Base-by-base conservation (phyloP, 2,329 filamentous ascomycete species). In the Aureobasidium sp. region DNA sequence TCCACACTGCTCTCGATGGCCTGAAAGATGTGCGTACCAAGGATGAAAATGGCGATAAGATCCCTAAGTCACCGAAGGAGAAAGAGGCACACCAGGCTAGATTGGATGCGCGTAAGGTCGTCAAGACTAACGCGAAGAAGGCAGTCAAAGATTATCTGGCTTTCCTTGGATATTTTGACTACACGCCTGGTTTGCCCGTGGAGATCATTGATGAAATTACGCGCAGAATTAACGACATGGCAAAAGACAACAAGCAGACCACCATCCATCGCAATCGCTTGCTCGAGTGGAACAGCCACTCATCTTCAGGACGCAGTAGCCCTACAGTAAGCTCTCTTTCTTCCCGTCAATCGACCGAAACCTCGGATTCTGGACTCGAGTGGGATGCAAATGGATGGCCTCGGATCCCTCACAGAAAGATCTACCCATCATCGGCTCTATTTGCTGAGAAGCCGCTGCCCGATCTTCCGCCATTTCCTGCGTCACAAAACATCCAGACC, bases 131-230 rank as follows among this genome's bases (percentile, higher is more conserved):
- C 77, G 93, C 93, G 4, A 95, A 93, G 77, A 87, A 90, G 64
- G 93, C 93, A 1, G 79, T 96, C 27, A 87, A 90, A 66, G 93
- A 96, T 78, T 94, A 92, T 74, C 82, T 90, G 71, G 82, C 87
- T 27, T 96, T 93, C 74, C 81, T 97, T 45, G 88, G 89, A 1
- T 84, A 90, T 66, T 90, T 96, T 69, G 91, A 96, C 72, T 96
- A 96, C 78, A 92, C 93, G 0, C 92, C 93, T 0, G 87, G 92
- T 56, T 77, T 93, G 48, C 87, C 91, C 10, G 78, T 87, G 51
- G 85, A 89, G 51, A 79, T 88, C 31, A 86, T 85, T 23, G 86
- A 89, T 63, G 84, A 86, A 47, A 88, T 88, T 68, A 77, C 85
- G 61, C 79, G 86, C 50, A 87, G 87, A 66, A 84, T 91, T 11